Evolutionary conservation across 2,329 filamentous ascomycete genomes (phyloP).

Genomic region (Gremmenia infestans): DNA sequence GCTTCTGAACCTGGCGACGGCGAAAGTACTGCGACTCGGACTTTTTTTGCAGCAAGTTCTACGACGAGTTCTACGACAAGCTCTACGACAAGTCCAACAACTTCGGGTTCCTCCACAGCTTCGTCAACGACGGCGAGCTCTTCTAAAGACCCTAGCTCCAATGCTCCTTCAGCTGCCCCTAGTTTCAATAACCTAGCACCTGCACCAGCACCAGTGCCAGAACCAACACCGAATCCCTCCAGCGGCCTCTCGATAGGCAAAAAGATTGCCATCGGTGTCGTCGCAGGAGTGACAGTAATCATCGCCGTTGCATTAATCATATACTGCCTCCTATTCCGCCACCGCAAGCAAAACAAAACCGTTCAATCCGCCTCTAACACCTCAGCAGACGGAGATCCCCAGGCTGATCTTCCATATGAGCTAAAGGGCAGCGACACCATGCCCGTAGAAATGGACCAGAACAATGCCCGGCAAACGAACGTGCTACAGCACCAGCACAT

Average conservation of each 20-base stretch:
- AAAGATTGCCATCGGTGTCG: conserved; percentile 7
- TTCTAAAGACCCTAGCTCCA: neutral
- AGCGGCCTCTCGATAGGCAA: conserved; percentile 1
- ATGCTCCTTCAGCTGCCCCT: neutral
- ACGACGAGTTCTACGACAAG: too few species aligned
- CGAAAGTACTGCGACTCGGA: too few species aligned
- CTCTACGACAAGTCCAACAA: neutral
- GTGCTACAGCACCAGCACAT: too few species aligned
- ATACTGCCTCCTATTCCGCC: neutral
- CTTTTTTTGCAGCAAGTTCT: too few species aligned
- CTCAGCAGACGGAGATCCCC: neutral
- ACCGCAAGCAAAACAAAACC: neutral
- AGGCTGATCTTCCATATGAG: too few species aligned
- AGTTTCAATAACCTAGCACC: too few species aligned
- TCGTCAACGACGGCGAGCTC: neutral
- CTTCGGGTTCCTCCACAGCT: neutral
- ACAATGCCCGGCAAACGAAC: too few species aligned
- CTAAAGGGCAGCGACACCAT: too few species aligned
- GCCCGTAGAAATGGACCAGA: too few species aligned
- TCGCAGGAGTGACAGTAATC: neutral
- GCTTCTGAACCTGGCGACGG: too few species aligned
- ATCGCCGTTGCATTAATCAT: neutral
- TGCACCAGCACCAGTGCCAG: neutral
- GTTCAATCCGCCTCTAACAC: neutral
- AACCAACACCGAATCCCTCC: neutral